phyloP scores from a whole-genome alignment of 225 moss, liverwort and hornwort genomes.

The Marchantia paleacea region DNA sequence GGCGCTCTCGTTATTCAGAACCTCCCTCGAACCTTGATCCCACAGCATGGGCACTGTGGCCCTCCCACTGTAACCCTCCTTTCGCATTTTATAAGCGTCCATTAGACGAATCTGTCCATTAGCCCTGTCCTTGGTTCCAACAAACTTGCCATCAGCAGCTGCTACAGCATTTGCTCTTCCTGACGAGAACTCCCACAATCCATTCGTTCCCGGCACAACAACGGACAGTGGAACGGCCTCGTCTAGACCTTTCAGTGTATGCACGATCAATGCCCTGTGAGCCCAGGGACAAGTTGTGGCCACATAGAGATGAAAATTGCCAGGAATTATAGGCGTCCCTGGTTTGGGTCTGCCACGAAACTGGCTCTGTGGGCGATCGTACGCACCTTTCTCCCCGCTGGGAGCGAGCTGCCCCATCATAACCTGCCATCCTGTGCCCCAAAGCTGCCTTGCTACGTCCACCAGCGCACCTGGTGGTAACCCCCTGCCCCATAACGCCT shows the following conservation, averaged over 20 bases:
- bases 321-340: constrained; percentile 16
- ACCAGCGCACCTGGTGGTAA: constrained; percentile 84
- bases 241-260: constrained; percentile 70
- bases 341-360: constrained; percentile 53
- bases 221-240: constrained; percentile 75
- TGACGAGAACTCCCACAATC: constrained; percentile 74
- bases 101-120: constrained; percentile 56
- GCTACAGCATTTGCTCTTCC: neutral
- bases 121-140: constrained; percentile 60
- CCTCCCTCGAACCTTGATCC: constrained; percentile 57
- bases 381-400: constrained; percentile 53
- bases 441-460: constrained; percentile 74
- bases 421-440: constrained; percentile 81
- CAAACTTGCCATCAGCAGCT: constrained; percentile 25
- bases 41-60: constrained; percentile 96
- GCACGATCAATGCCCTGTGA: constrained; percentile 77
- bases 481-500: constrained; percentile 72
- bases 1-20: constrained; percentile 93
- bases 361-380: constrained; percentile 69
- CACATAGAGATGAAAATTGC: constrained; percentile 73
- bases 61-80: constrained; percentile 79
- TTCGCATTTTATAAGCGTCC: constrained; percentile 72
- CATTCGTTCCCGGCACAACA: constrained; percentile 66
- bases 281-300: constrained; percentile 97
- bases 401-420: constrained; percentile 99